Base-by-base conservation (phyloP, 1,139 yeast genomes). In the Candida smagusa region DNA sequence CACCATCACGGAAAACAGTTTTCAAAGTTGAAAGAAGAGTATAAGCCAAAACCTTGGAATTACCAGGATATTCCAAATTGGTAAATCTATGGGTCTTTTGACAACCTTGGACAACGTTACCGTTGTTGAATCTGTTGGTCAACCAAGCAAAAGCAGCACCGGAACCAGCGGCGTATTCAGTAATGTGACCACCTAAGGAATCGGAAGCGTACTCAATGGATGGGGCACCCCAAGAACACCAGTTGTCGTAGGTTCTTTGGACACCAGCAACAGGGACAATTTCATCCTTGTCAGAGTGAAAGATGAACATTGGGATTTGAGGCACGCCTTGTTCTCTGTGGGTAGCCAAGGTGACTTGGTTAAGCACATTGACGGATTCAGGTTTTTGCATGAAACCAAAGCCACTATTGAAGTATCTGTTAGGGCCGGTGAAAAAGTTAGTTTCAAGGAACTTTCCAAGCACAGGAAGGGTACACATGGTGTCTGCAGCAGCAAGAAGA, bases 301-400 rank as follows among this genome's bases (percentile, higher is more conserved):
- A 65, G n/a, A 64, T 49, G 34, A 64, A 64, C 2, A 66, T 32
- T 0, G 71, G 72, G 9, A 62, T 50, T 28, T 57, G 41, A 1
- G 72, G 72, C 22, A 49, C 39, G 9, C 47, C 45, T 30, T 45
- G 37, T 11, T 52, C 34, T 5, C 54, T 57, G 27, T 26, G 29
- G 19, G 60, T 43, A 3, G 65, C 54, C 35, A 58, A 58, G 6
- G 54, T 49, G 24, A 35, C 35, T 6, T 49, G 41, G 9, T 36
- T 38, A 19, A 61, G 34, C 6, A 56, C 44, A 2, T 42, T 36
- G 9, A 30, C 33, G 7, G 53, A 45, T 0, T 44, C 40, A 2
- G 47, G 45, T 13, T 41, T 38, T 6, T 40, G 13, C 26, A 62
- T 50, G 2, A 55, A 8, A 26, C 32, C 22, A 61, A 62, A 22